Percentiles rank a stretch among this genome's conserved stretches.
Conservation (phyloP, 306 rosid genomes). For the Citrullus colocynthis region DNA sequence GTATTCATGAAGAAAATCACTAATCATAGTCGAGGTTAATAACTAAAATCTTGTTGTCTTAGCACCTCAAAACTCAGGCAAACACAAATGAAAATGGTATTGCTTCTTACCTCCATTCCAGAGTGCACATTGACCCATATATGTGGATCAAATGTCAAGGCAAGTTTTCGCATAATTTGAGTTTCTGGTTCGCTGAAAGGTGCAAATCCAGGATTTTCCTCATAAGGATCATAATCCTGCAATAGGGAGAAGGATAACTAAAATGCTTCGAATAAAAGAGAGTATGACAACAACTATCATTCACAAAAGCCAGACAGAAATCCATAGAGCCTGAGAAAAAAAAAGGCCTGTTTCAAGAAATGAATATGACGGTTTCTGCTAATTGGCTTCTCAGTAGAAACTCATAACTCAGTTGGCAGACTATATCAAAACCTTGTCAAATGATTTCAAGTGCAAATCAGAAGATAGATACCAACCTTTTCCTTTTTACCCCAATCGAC, state of each 20-base stretch:
- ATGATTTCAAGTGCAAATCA: not conserved
- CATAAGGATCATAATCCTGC: constrained; percentile 96
- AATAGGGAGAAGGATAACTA: constrained; percentile 14
- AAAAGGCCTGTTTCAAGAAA: not conserved
- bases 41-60: not conserved
- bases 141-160: constrained; percentile 82
- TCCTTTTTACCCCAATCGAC: constrained; percentile 99
- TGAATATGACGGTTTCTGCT: not conserved
- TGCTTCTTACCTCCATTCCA: constrained; percentile 76
- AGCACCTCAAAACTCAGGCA: not conserved
- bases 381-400: not conserved
- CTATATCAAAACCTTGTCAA: not conserved
- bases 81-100: not conserved
- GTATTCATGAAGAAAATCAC: not conserved
- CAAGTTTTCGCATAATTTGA: constrained; percentile 86
- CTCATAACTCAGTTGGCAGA: too few species aligned
- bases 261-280: not conserved
- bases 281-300: not conserved
- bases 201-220: constrained; percentile 85
- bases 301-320: not conserved
- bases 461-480: constrained; percentile 42
- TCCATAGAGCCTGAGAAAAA: not conserved
- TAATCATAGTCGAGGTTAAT: not conserved
- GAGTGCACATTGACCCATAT: constrained; percentile 96
- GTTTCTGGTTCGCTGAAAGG: constrained; percentile 99